A percentile compares a stretch with the other conserved stretches of the same genome.
Conservation (phyloP, 2,329 filamentous ascomycete genomes). For the Neonectria faginata region DNA sequence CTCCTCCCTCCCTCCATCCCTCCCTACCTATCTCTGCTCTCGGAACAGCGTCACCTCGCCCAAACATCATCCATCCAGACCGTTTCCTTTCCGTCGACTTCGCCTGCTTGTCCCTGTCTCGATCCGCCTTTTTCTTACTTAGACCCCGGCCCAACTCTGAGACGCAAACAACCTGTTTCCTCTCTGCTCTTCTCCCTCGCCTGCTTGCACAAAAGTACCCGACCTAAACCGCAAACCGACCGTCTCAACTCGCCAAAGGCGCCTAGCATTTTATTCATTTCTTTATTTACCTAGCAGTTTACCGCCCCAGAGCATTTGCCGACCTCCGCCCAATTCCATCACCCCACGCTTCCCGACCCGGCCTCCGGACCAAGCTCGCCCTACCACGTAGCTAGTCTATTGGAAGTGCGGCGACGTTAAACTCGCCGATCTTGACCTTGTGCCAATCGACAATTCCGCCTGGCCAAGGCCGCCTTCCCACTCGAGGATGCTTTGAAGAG, state of each 20-base stretch:
- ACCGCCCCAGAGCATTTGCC: not conserved
- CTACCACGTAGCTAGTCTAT: slow-evolving; percentile 8
- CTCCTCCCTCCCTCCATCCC: not conserved
- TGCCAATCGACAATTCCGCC: slow-evolving; percentile 17
- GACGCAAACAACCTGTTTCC: slow-evolving; percentile 2
- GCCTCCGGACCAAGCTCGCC: slow-evolving; percentile 11
- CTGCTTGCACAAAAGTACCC: slow-evolving; percentile 1
- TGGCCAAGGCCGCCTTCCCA: slow-evolving; percentile 25
- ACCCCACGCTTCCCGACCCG: slow-evolving; percentile 24
- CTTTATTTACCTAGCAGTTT: not conserved
- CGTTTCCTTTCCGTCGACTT: not conserved
- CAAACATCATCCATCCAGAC: not conserved
- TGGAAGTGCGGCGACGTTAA: not conserved
- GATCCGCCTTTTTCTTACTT: slow-evolving; percentile 5
- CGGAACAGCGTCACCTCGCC: not conserved
- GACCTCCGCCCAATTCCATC: slow-evolving; percentile 3
- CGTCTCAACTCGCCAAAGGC: slow-evolving; percentile 5
- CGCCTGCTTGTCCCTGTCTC: not conserved
- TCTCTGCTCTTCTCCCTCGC: slow-evolving; percentile 2
- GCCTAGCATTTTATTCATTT: not conserved
- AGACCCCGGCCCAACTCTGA: slow-evolving; percentile 12
- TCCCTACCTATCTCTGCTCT: not conserved
- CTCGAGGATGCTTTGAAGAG: slow-evolving; percentile 40
- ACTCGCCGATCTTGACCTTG: slow-evolving; percentile 4
- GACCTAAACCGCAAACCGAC: not conserved